Conservation (phyloP, 176 grass and related monocot genomes). For the Neostapfia colusana region DNA sequence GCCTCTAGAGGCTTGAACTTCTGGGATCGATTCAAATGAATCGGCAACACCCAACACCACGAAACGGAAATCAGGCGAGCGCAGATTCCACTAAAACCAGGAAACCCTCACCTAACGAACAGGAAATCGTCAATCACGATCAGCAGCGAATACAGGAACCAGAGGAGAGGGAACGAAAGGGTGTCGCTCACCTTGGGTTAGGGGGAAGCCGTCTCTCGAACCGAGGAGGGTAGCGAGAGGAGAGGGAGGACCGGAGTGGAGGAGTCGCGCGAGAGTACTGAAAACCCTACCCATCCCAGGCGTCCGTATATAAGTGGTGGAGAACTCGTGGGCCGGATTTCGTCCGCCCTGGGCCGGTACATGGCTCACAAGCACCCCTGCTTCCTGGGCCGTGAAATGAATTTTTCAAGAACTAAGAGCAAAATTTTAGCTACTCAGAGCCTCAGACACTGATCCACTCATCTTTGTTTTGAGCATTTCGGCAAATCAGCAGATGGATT, state of each 20-base stretch:
- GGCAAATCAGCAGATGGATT: no score
- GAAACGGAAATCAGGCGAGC: background rate
- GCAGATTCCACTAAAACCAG: background rate
- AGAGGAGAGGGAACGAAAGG: background rate
- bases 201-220: background rate
- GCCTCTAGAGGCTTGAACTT: background rate
- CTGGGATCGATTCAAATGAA: background rate
- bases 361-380: no score
- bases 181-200: background rate
- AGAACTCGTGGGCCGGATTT: background rate
- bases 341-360: no score
- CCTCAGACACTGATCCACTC: no score
- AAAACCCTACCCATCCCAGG: constrained; percentile 18
- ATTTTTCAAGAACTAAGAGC: no score
- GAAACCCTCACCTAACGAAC: background rate
- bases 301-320: background rate
- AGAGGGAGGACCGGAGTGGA: background rate
- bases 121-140: background rate
- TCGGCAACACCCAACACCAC: background rate
- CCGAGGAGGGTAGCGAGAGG: background rate
- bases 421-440: no score
- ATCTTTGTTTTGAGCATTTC: no score
- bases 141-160: background rate
- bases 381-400: no score
- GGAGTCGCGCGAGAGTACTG: background rate